Base-by-base conservation (phyloP, 306 rosid genomes). In the Gastrolobium villosum region DNA sequence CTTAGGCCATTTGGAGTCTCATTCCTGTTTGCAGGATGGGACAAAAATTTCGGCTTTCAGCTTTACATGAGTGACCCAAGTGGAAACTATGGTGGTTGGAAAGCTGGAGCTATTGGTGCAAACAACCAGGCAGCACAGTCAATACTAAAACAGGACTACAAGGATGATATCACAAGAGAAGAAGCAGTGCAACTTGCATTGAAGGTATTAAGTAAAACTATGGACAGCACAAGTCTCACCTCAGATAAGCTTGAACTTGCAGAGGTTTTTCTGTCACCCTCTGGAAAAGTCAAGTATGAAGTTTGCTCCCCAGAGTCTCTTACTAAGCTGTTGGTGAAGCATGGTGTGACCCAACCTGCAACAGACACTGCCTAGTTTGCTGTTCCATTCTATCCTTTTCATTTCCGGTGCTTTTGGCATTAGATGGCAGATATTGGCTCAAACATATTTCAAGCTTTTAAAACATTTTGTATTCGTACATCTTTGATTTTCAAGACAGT, bases 21-120 rank as follows among this genome's bases (percentile, higher is more conserved):
- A 26, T 86, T 86, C 74, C 37, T 86, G 36, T 86, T 86, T 65
- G 89, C 89, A 7, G 86, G 86, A 54, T 86, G 89, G 89, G 89
- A 86, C 84, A 82, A 86, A 32, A 86, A 82, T 15, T 86, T 57
- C 5, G 86, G 89, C 69, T 86, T 86, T 72, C 86, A 86, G 54
- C 89, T 86, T 31, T 86, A 82, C 86, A 86, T 82, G 89, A 86
- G 84, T 31, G 89, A 86, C 68, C 89, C 86, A n/a, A 86, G 89
- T 79, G 86, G 89, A 79, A 86, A 82, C 10, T 86, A 86, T 71
- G 86, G 84, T 28, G 89, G 89, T 28, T 86, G 89, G 89, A 86
- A 86, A 82, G 89, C 86, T 37, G 86, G 78, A 35, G 89, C 89
- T 41, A 79, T 86, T 11, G 89, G 89, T 28, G 86, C 86, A 48